Evolutionary conservation across 305 asterid species (phyloP), one percentile per base, ranked within the genome.

Genomic region (Andrographis paniculata): DNA sequence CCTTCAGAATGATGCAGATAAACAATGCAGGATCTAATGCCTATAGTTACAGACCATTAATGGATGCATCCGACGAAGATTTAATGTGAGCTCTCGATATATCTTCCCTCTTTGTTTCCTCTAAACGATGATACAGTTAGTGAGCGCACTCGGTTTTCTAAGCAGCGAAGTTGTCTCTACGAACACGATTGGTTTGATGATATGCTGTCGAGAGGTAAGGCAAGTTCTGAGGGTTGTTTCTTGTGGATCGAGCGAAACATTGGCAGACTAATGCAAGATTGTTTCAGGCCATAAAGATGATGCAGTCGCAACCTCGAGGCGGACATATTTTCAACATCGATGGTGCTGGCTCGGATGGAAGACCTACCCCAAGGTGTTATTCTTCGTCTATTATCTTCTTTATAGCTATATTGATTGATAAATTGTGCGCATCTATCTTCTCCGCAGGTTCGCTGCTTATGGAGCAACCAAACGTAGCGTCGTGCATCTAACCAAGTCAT

Each of bases 21-120:
- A 89, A 89, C 66, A 89, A 89, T 69, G 98, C 98, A 23, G 98
- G 98, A 69, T 89, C 98, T 50, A 89, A 89, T 82, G 98, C 98
- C 16, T 85, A 89, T 65, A 74, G 95, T 69, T 89, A 55, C 73
- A 89, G 80, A 60, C 94, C 96, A 46, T 67, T 89, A 63, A 68
- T 75, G 65, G 96, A 89, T 70, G 94, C 98, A 67, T 86, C 92
- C 44, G 96, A 89, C 72, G 87, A 89, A 63, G 98, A 86, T 75
- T 67, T 89, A 54, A 69, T 89, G 98, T 86, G 66, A 74, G 71
- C 61, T 52, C 46, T 62, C 23, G 8, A 33, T 61, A 28, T 51
- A 30, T 45, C 30, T 52, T 6, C 35, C 18, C 19, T 22, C 22
- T 37, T 46, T 41, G 40, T 14, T 53, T 40, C 20, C 35, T 52